Percentiles rank a stretch among this genome's conserved stretches.
Evolutionary conservation across 2,329 filamentous ascomycete genomes (phyloP).

Genomic region (Botrytis porri): DNA sequence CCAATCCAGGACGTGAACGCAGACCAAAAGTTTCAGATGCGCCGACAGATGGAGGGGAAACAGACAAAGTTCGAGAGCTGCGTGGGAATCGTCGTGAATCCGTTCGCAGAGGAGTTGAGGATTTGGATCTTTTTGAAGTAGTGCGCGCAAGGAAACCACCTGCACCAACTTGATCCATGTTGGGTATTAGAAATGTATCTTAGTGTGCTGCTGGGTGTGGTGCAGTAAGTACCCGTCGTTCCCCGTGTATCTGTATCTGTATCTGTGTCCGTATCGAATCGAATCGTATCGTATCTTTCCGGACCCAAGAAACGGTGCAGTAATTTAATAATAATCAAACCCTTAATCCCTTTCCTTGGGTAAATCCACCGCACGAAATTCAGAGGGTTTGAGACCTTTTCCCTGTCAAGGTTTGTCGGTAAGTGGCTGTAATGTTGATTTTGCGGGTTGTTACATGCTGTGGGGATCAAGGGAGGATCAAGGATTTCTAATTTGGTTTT

Average conservation of each 20-base stretch:
- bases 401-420: constrained; percentile 25
- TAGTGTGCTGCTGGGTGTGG: constrained; percentile 2
- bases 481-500: not conserved
- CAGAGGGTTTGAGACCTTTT: constrained; percentile 17
- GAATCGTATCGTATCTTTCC: not conserved
- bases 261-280: not conserved
- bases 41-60: constrained; percentile 19
- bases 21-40: not conserved
- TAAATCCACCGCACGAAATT: constrained; percentile 4
- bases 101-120: constrained; percentile 15
- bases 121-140: constrained; percentile 16
- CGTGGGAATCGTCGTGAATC: constrained; percentile 17
- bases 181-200: constrained; percentile 3
- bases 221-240: constrained; percentile 1
- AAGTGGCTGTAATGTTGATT: constrained; percentile 23
- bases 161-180: constrained; percentile 23
- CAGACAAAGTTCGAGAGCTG: constrained; percentile 13
- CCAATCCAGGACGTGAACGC: constrained; percentile 16
- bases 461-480: constrained; percentile 16
- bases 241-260: not conserved
- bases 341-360: constrained; percentile 7
- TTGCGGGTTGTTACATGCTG: constrained; percentile 26
- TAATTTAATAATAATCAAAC: not conserved
- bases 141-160: constrained; percentile 21
- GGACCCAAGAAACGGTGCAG: not conserved